phyloP scores from a whole-genome alignment of 176 grass and related monocot genomes.

The Aegilops umbellulata region DNA sequence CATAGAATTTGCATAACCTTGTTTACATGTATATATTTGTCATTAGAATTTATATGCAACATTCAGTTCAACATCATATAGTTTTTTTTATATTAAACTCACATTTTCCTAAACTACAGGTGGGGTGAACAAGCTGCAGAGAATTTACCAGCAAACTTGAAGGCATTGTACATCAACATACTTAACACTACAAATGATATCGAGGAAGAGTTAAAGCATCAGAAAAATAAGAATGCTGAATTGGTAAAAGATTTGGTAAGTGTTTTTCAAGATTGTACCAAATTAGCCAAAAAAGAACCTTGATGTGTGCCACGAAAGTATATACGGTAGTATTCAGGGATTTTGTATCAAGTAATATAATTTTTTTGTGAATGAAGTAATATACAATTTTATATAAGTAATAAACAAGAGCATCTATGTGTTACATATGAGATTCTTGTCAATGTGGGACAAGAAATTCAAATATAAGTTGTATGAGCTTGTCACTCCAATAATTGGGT shows the following conservation, averaged over 20 bases:
- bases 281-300: background rate
- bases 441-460: background rate
- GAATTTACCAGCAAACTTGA: background rate
- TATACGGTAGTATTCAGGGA: background rate
- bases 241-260: background rate
- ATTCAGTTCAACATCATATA: background rate
- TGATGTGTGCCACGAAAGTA: background rate
- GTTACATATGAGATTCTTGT: background rate
- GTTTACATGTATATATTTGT: background rate
- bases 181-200: background rate
- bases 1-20: background rate
- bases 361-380: background rate
- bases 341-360: background rate
- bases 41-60: background rate
- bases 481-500: background rate
- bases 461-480: background rate
- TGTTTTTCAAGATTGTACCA: background rate
- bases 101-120: background rate
- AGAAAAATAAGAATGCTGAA: background rate
- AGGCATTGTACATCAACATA: conserved; percentile 11
- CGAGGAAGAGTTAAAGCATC: background rate
- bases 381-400: background rate
- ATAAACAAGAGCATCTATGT: background rate
- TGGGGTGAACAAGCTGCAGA: background rate
- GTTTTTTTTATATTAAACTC: background rate